phyloP scores from a whole-genome alignment of 2,329 filamentous ascomycete genomes.

The Lecanosticta acicola region DNA sequence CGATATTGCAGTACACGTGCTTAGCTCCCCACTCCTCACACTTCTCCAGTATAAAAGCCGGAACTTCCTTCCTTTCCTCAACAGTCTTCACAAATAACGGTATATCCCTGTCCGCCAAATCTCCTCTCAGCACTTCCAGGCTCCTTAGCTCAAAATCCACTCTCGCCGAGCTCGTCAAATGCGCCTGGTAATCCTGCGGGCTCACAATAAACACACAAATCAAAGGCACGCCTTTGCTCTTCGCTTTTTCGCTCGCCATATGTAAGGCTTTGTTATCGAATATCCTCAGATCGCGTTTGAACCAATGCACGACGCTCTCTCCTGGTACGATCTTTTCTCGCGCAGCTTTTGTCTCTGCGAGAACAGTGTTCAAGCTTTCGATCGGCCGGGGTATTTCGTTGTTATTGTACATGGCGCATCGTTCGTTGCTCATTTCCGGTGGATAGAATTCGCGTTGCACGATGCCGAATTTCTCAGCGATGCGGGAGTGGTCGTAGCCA shows the following conservation, averaged over 20 bases:
- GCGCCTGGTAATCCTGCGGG: constrained; percentile 78
- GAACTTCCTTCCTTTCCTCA: constrained; percentile 58
- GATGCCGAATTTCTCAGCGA: constrained; percentile 34
- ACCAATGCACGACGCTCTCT: constrained; percentile 77
- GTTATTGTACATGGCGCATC: constrained; percentile 68
- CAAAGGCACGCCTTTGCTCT: constrained; percentile 62
- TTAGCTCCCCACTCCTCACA: constrained; percentile 66
- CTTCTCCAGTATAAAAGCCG: constrained; percentile 57
- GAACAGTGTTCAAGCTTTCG: constrained; percentile 56
- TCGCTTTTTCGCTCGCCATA: constrained; percentile 61
- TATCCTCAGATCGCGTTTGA: constrained; percentile 72
- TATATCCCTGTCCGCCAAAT: constrained; percentile 66
- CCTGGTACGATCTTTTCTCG: constrained; percentile 51
- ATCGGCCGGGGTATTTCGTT: constrained; percentile 67
- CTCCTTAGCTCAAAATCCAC: constrained; percentile 79
- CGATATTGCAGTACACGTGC: constrained; percentile 75
- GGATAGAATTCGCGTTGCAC: constrained; percentile 67
- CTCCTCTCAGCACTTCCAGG: constrained; percentile 57
- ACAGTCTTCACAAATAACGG: constrained; percentile 72
- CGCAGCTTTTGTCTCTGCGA: constrained; percentile 54
- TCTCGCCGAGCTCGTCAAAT: constrained; percentile 64
- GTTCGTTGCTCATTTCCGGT: constrained; percentile 74
- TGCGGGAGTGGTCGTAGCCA: constrained; percentile 32
- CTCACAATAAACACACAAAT: constrained; percentile 74
- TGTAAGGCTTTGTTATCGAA: constrained; percentile 68